Percentiles rank a stretch among this genome's conserved stretches.
Conservation (phyloP, 2,329 filamentous ascomycete genomes). For the Fusarium cicatricum region DNA sequence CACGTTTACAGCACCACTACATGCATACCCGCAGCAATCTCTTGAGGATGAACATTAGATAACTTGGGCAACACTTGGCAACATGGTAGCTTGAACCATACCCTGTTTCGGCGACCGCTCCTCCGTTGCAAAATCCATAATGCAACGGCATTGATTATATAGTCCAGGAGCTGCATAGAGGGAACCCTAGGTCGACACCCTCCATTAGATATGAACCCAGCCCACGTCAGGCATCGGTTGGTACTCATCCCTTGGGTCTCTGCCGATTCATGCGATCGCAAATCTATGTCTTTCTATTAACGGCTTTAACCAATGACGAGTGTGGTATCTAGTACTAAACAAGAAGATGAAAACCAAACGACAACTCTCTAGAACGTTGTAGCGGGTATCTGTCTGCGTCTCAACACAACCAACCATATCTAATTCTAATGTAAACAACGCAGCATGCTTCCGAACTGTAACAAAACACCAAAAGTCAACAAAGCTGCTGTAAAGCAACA, state of each 20-base stretch:
- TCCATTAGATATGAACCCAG: not conserved
- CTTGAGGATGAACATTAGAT: too few species aligned
- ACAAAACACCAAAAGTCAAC: not conserved
- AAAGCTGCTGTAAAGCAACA: not conserved
- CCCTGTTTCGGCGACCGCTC: too few species aligned
- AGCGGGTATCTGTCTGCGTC: constrained; percentile 37
- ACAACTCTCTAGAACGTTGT: constrained; percentile 32
- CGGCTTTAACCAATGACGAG: not conserved
- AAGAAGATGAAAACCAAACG: constrained; percentile 12
- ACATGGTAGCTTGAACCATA: not conserved
- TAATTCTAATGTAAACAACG: constrained; percentile 19
- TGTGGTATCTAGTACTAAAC: constrained; percentile 28
- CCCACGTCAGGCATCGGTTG: not conserved
- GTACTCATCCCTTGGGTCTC: not conserved
- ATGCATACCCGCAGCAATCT: too few species aligned
- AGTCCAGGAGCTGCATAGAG: not conserved
- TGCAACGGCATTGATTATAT: not conserved
- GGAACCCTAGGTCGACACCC: not conserved
- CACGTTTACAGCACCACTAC: too few species aligned
- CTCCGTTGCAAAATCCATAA: not conserved
- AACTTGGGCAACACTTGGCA: too few species aligned
- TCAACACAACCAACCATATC: constrained; percentile 10
- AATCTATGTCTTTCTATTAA: constrained; percentile 11
- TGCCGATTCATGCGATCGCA: not conserved
- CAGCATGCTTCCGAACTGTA: constrained; percentile 19